Conservation (phyloP, 768 basidiomycete species). For the Gymnopilus dilepis region DNA sequence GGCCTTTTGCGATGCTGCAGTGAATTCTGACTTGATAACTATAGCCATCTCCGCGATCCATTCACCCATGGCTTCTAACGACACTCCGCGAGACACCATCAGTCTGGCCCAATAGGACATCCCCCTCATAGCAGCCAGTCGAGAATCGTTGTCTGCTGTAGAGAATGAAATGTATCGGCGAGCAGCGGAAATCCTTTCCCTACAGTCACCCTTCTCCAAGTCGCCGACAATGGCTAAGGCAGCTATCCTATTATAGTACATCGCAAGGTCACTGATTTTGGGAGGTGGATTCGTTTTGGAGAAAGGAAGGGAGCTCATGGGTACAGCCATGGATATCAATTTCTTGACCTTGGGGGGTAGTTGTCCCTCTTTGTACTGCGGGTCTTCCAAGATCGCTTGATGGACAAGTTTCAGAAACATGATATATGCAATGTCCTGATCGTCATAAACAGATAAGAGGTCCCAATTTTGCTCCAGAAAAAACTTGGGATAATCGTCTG, state of each 20-base stretch:
- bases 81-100: slow-evolving; percentile 55
- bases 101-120: slow-evolving; percentile 73
- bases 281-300: slow-evolving; percentile 59
- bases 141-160: slow-evolving; percentile 65
- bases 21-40: slow-evolving; percentile 60
- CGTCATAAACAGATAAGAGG: slow-evolving; percentile 54
- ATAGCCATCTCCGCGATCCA: slow-evolving; percentile 72
- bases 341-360: slow-evolving; percentile 60
- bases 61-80: slow-evolving; percentile 55
- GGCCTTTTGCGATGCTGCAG: neutral
- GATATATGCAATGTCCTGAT: slow-evolving; percentile 74
- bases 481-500: slow-evolving; percentile 74
- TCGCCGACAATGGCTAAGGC: slow-evolving; percentile 73
- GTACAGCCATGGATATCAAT: slow-evolving; percentile 72
- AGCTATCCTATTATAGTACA: slow-evolving; percentile 83
- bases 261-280: slow-evolving; percentile 61
- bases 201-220: slow-evolving; percentile 57
- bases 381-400: slow-evolving; percentile 50
- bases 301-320: slow-evolving; percentile 73
- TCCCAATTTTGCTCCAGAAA: slow-evolving; percentile 59
- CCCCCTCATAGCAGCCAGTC: slow-evolving; percentile 76
- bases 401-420: slow-evolving; percentile 83
- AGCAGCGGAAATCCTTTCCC: slow-evolving; percentile 65
- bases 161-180: slow-evolving; percentile 70
- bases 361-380: slow-evolving; percentile 33